A percentile compares a stretch with the other conserved stretches of the same genome.
phyloP scores from a whole-genome alignment of 2,329 filamentous ascomycete genomes.

The Pseudocercospora musae region DNA sequence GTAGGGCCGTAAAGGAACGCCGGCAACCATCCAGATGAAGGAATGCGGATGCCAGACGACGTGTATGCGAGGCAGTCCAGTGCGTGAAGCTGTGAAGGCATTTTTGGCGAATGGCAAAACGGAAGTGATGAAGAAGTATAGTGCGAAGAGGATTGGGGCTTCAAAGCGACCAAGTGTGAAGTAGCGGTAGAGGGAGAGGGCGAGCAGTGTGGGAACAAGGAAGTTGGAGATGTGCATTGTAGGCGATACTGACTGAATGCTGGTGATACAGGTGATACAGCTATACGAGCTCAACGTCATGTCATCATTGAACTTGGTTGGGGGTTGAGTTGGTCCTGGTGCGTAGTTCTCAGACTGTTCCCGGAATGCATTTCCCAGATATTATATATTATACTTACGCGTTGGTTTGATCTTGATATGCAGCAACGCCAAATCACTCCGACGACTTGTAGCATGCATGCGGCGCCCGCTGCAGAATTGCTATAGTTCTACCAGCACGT shows the following conservation, averaged over 20 bases:
- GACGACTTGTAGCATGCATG: background rate
- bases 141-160: background rate
- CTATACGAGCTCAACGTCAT: background rate
- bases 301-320: background rate
- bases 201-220: background rate
- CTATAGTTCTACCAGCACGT: background rate
- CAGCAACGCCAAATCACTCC: too few species aligned
- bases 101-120: background rate
- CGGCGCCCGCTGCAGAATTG: background rate
- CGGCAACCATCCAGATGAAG: slow-evolving; percentile 27
- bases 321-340: background rate
- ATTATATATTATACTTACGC: background rate
- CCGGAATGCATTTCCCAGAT: background rate
- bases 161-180: background rate
- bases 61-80: background rate
- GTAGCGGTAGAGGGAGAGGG: slow-evolving; percentile 1
- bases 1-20: slow-evolving; percentile 21
- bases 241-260: too few species aligned
- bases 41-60: slow-evolving; percentile 25
- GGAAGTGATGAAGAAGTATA: background rate
- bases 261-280: too few species aligned
- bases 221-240: background rate
- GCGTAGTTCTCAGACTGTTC: background rate
- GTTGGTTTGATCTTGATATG: too few species aligned
- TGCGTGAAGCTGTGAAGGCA: background rate